Evolutionary conservation across 2,329 filamentous ascomycete genomes (phyloP).

Genomic region (Penicillium hordei): DNA sequence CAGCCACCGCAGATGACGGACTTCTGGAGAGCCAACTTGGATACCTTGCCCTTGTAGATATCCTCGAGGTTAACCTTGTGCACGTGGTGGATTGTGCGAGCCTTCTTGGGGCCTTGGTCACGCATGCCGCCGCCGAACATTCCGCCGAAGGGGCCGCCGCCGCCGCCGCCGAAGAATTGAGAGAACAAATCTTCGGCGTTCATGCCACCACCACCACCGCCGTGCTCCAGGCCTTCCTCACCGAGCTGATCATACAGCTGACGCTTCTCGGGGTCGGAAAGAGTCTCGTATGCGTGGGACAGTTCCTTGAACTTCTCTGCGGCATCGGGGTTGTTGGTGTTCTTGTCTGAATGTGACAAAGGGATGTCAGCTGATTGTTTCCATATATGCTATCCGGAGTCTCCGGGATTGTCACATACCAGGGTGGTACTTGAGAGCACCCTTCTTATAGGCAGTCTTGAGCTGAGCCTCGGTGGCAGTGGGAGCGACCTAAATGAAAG

Average conservation of each 20-base stretch:
- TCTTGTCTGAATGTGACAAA: constrained; percentile 70
- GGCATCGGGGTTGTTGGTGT: constrained; percentile 85
- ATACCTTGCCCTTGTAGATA: constrained; percentile 96
- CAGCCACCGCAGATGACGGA: constrained; percentile 96
- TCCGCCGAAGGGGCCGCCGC: constrained; percentile 65
- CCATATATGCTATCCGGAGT: constrained; percentile 14
- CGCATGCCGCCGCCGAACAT: constrained; percentile 80
- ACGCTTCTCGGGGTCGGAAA: constrained; percentile 90
- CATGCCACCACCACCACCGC: constrained; percentile 82
- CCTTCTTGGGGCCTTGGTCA: constrained; percentile 81
- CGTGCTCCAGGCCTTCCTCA: constrained; percentile 87
- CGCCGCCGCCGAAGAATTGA: constrained; percentile 86
- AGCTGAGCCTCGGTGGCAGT: constrained; percentile 80
- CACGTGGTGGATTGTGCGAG: constrained; percentile 94
- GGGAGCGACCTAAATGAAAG: constrained; percentile 64
- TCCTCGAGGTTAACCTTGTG: constrained; percentile 98
- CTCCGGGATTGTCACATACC: constrained; percentile 60
- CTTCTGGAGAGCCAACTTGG: constrained; percentile 94
- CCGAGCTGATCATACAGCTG: constrained; percentile 95
- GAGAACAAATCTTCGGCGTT: constrained; percentile 94
- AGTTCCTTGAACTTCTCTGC: constrained; percentile 99
- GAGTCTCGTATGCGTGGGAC: constrained; percentile 90
- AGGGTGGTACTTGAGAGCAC: constrained; percentile 83
- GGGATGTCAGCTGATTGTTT: background rate
- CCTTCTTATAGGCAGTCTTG: constrained; percentile 93